phyloP scores from a whole-genome alignment of 768 basidiomycete species.

The Leccinum uliginosum region DNA sequence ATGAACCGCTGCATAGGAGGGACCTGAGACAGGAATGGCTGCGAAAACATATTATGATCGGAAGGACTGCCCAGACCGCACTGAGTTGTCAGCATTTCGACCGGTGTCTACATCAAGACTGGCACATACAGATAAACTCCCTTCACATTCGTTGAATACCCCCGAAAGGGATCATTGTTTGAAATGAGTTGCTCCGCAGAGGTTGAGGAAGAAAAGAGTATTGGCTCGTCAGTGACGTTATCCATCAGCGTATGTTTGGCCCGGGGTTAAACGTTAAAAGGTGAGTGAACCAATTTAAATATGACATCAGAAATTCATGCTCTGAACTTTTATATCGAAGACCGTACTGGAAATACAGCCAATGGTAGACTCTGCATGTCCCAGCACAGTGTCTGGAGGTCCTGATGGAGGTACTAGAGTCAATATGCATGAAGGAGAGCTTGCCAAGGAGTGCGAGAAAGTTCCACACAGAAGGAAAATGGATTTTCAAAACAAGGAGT shows the following conservation, averaged over 20 bases:
- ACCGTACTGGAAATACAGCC: neutral
- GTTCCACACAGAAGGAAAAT: no score
- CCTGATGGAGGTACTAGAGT: neutral
- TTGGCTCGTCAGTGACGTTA: neutral
- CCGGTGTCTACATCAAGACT: neutral
- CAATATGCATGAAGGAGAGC: neutral
- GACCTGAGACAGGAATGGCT: neutral
- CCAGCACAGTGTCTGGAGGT: neutral
- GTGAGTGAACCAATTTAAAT: neutral
- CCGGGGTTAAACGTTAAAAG: neutral
- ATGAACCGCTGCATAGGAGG: neutral
- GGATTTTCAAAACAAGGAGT: no score
- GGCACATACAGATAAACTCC: conserved; percentile 1
- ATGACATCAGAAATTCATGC: neutral
- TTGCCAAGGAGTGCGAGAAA: neutral
- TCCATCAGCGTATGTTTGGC: neutral
- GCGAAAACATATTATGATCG: neutral
- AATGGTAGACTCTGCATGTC: neutral
- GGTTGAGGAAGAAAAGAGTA: neutral
- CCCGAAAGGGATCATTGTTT: neutral
- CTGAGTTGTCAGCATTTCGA: neutral
- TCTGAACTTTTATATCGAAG: neutral
- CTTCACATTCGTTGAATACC: neutral
- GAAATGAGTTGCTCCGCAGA: neutral
- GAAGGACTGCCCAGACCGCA: neutral